These are phyloP conservation scores for Solanum ossicruentum DNA, from an alignment of 257 asterid species.

Conservation along the genomic window DNA sequence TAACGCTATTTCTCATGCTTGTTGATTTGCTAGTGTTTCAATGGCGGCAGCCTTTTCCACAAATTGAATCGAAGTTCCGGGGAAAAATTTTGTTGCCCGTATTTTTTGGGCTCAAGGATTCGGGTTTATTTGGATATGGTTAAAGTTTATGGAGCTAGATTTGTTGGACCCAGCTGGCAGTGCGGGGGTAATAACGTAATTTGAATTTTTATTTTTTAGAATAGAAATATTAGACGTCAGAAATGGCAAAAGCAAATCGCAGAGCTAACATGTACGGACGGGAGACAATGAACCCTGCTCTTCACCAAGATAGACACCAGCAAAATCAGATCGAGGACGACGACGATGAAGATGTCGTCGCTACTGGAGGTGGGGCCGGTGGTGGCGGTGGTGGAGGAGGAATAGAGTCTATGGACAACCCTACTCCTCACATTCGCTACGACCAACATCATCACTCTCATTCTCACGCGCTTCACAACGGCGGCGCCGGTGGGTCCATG, in stretches of 20 bases:
- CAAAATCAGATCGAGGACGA: slow-evolving; percentile 23
- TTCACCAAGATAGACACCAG: slow-evolving; percentile 15
- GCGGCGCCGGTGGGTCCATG: not conserved
- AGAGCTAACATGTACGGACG: slow-evolving; percentile 4
- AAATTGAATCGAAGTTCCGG: too few relatives aligned
- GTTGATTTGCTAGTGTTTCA: too few relatives aligned
- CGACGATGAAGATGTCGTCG: slow-evolving; percentile 38
- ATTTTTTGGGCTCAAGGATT: not conserved
- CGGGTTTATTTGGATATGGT: not conserved
- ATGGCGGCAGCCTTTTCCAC: too few relatives aligned
- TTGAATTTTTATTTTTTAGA: not conserved
- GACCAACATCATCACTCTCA: slow-evolving; percentile 44
- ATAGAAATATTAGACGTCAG: not conserved
- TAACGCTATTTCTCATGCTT: too few relatives aligned
- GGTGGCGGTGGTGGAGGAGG: slow-evolving; percentile 5
- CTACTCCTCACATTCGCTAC: slow-evolving; percentile 42
- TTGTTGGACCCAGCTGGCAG: not conserved
- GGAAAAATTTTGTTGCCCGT: too few relatives aligned
- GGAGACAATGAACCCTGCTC: slow-evolving; percentile 1
- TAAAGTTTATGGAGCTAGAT: not conserved
- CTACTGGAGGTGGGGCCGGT: not conserved
- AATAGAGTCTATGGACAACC: slow-evolving; percentile 29
- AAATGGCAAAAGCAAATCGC: slow-evolving; percentile 1
- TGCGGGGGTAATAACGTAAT: slow-evolving; percentile 15
- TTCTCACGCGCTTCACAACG: slow-evolving; percentile 47